phyloP scores from a whole-genome alignment of 2,329 filamentous ascomycete species.

The Aspergillus sp. region DNA sequence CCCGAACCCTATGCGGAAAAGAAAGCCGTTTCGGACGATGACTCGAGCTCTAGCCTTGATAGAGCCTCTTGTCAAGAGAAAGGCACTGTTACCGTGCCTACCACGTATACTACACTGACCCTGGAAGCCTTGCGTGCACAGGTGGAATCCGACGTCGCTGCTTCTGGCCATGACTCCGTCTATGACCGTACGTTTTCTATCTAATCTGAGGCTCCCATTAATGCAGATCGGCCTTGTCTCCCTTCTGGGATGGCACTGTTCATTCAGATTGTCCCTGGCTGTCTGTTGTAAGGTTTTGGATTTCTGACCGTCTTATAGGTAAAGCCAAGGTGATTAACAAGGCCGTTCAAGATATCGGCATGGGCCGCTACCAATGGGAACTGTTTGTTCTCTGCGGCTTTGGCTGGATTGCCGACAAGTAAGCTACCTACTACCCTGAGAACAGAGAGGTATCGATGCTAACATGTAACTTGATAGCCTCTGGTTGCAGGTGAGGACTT shows the following conservation, averaged over 20 bases:
- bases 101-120: conserved; percentile 52
- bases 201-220: neutral
- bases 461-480: conserved; percentile 47
- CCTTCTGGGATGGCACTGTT: too few species aligned
- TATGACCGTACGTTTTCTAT: conserved; percentile 67
- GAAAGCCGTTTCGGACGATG: conserved; percentile 33
- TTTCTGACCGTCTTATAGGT: conserved; percentile 45
- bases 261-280: neutral
- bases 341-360: conserved; percentile 82
- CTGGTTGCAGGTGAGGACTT: conserved; percentile 64
- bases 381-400: conserved; percentile 78
- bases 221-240: neutral
- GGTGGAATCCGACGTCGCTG: conserved; percentile 58
- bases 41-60: conserved; percentile 32
- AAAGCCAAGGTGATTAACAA: conserved; percentile 80
- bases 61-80: conserved; percentile 36
- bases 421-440: conserved; percentile 27
- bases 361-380: conserved; percentile 84
- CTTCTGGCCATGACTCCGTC: conserved; percentile 58
- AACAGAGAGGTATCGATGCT: conserved; percentile 1
- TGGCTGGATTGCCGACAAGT: conserved; percentile 86
- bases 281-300: too few species aligned
- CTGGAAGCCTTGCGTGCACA: conserved; percentile 68
- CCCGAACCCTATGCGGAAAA: conserved; percentile 12
- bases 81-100: conserved; percentile 29